Evolutionary conservation across 805 yeast species (phyloP), one percentile per base, ranked within the genome.

Genomic region (Kluyveromyces dobzhanskii): DNA sequence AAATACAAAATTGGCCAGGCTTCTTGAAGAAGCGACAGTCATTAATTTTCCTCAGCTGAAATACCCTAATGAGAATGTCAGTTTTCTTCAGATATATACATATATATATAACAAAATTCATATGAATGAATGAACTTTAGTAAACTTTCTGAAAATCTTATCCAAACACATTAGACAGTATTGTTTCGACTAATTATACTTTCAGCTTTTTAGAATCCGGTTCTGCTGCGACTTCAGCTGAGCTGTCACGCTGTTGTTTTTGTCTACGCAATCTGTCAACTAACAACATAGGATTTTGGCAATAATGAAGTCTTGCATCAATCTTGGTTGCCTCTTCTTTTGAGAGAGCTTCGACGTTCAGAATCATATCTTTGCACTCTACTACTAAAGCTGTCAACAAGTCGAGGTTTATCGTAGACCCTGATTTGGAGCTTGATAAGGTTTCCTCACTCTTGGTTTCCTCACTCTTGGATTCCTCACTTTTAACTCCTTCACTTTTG

Each of bases 301-400:
- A 73, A 47, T 70, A 78, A 42, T 76, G 78, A 10, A 79, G 70
- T 55, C 78, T 81, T 33, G 74, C 76, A 39, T 79, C 85, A 21
- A 81, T 77, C 16, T 55, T 56, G 31, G 71, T 76, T 6, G 85
- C 81, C 38, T 75, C 80, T 38, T 80, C 84, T 32, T 74, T 66
- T 2, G 77, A 59, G 0, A 82, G 73, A 32, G 69, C 65, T 8
- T 62, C 53, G 1, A 66, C 53, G 1, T 58, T 59, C 42, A 67
- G 65, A 4, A 82, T 69, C 9, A 64, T 44, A 3, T 53, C 56
- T 16, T 72, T 66, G 51, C 90, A 82, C 30, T 65, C 48, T 5
- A 42, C 44, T n/a, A 83, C 65, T 0, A 73, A 56, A 5, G 57
- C 49, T 23, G 78, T 49, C 19, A 80, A 48, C 6, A 9, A 6